Evolutionary conservation across 2,329 filamentous ascomycete species (phyloP), one percentile per base, ranked within the genome.

Genomic region (Shiraia bambusicola): DNA sequence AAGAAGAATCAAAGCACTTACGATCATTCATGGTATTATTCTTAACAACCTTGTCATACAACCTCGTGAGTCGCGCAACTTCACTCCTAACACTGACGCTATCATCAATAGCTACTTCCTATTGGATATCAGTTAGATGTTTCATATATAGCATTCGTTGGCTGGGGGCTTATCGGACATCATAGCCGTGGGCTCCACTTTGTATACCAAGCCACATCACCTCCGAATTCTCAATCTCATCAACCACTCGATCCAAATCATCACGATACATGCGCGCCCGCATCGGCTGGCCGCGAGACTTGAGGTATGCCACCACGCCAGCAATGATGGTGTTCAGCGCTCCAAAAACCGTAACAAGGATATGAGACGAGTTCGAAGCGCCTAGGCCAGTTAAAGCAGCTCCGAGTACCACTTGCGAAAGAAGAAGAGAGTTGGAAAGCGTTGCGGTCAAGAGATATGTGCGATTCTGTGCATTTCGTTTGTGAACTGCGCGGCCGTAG

Each of bases 201-300:
- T 61, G 61, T 25, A 75, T 74, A 12, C 72, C 72, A 22, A 69
- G 52, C 72, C 72, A 71, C 68, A 72, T 72, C 13, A 65, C 57
- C 11, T 68, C 68, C 2, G 61, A 66, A 31, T 69, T 70, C 47
- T 72, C 67, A 40, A 71, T 70, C 56, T 71, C 69, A 30, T 71
- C 68, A 2, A 71, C 67, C 2, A 62, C 66, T 10, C 69, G 56
- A 15, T 69, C 67, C 2, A 72, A 57, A 42, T 72, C 68, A 49
- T 72, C 69, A 13, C 68, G 54, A 39, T 63, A 72, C 68, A 70
- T 70, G 27, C 65, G 57, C 6, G 68, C 66, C 29, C 69, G 58
- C 62, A 69, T 66, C 0, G 69, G 69, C 42, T 70, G 69, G 1
- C 69, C 69, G 10, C 67, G 57, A 5, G 61, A 64, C 42, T 71